These are phyloP conservation scores for Trichosporon sp. DNA, from an alignment of 1,284 basidiomycete species.

Conservation along the genomic window DNA sequence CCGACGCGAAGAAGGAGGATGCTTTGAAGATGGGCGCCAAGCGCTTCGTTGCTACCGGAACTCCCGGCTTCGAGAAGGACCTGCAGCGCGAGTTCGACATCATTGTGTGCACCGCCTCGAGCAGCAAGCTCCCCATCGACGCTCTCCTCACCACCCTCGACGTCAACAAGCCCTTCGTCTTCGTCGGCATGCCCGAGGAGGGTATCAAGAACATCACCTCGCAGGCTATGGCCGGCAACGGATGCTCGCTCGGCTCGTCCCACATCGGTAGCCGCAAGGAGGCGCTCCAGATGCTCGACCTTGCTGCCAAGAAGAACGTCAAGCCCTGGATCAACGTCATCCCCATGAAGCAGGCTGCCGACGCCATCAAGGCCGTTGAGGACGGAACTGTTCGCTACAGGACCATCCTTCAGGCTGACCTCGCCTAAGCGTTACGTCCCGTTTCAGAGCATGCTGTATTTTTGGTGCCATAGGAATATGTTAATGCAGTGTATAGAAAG, in stretches of 20 bases:
- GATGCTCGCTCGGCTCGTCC: conserved; percentile 49
- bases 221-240: conserved; percentile 48
- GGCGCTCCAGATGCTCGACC: conserved; percentile 57
- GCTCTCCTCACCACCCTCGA: conserved; percentile 53
- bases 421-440: conserved; percentile 7
- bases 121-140: conserved; percentile 48
- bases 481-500: neutral
- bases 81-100: conserved; percentile 55
- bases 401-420: conserved; percentile 46
- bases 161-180: conserved; percentile 56
- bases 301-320: conserved; percentile 56
- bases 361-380: conserved; percentile 56
- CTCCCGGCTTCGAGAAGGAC: conserved; percentile 51
- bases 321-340: conserved; percentile 55
- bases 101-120: conserved; percentile 56
- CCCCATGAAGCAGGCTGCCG: conserved; percentile 57
- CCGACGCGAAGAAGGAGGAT: conserved; percentile 59
- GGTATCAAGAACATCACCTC: conserved; percentile 37
- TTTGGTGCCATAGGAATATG: neutral
- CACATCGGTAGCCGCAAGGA: conserved; percentile 63
- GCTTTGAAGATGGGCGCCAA: conserved; percentile 59
- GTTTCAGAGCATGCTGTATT: neutral
- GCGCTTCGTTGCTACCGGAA: conserved; percentile 52
- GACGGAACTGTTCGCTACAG: conserved; percentile 56
- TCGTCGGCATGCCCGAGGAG: conserved; percentile 53